Evolutionary conservation across 1,284 basidiomycete species (phyloP), one percentile per base, ranked within the genome.

Genomic region (Sanghuangporus baumii): DNA sequence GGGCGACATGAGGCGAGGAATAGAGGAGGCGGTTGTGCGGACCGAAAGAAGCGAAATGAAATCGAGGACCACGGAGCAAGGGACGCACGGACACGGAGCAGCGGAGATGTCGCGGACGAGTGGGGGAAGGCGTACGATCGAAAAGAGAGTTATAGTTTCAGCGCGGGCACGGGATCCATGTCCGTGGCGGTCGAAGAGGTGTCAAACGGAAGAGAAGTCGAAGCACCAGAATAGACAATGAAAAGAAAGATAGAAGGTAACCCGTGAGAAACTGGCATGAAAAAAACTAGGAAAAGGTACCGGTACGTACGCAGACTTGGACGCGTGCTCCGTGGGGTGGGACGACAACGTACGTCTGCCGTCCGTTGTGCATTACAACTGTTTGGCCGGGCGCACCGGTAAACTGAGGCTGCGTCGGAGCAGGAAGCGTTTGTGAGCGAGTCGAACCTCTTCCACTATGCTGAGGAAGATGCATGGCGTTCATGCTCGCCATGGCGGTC

Each of bases 341-440:
- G 31, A 64, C 54, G 8, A 64, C 58, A 20, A 64, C 63, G 54
- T 64, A 64, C 6, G 59, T 60, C 51, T 60, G 63, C 11, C 51
- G 37, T 18, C 63, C 59, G 14, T 60, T 43, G 16, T 55, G 23
- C 58, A 60, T 57, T 6, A 64, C 43, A 12, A 64, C 52, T 6
- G 63, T 37, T 20, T 64, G 63, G 12, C 63, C 63, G 6, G 58
- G 51, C 3, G 57, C 47, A 18, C 59, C 23, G 9, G 63, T 48
- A 47, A 60, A 64, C 6, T 46, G 43, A 16, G 43, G 43, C 41
- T 64, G 62, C 16, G 61, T 31, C 8, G 6, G 47, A 16, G 7
- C 18, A 18, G 52, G 36, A 54, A 54, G 36, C 20, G 52, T 54
- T 37, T 34, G 26, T 11, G 52, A 54, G 58, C 51, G 62, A 18